Evolutionary conservation across 805 yeast genomes (phyloP).

Genomic region (Phaffomyces thermotolerans): DNA sequence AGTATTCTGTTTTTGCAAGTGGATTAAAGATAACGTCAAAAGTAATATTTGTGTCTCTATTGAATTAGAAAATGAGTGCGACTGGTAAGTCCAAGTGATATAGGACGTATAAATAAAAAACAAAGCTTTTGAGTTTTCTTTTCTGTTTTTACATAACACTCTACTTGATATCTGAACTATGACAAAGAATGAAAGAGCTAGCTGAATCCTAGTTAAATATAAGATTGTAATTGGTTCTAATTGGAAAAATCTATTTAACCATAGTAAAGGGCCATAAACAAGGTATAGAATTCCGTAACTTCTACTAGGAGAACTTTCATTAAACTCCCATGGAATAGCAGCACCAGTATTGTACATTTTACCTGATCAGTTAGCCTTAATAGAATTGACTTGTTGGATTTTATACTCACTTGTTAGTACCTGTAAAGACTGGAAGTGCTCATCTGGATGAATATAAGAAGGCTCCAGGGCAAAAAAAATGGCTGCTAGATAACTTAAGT

Average conservation of each 20-base stretch:
- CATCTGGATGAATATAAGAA: conserved; percentile 96
- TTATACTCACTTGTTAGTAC: conserved; percentile 40
- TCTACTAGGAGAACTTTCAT: conserved; percentile 47
- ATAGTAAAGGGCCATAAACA: conserved; percentile 60
- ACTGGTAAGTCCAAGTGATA: conserved; percentile 70
- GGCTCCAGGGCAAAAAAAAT: conserved; percentile 55
- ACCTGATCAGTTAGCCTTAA: not conserved
- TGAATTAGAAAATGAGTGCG: conserved; percentile 86
- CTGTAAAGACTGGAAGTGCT: conserved; percentile 89
- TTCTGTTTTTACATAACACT: conserved; percentile 40
- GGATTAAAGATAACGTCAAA: conserved; percentile 36
- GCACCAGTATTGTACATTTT: not conserved
- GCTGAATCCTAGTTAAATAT: conserved; percentile 45
- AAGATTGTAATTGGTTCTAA: conserved; percentile 44
- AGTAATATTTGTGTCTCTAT: conserved; percentile 51
- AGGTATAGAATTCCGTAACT: conserved; percentile 64
- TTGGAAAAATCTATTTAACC: conserved; percentile 27
- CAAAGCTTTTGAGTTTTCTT: conserved; percentile 35
- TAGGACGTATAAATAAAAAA: conserved; percentile 49
- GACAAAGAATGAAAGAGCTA: conserved; percentile 30
- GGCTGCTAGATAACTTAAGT: conserved; percentile 20
- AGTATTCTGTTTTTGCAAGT: conserved; percentile 16
- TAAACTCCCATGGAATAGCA: conserved; percentile 77
- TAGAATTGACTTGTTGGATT: not conserved
- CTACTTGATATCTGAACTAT: conserved; percentile 33